Conservation (phyloP, 2,329 filamentous ascomycete species). For the Stachybotrys echinatus region DNA sequence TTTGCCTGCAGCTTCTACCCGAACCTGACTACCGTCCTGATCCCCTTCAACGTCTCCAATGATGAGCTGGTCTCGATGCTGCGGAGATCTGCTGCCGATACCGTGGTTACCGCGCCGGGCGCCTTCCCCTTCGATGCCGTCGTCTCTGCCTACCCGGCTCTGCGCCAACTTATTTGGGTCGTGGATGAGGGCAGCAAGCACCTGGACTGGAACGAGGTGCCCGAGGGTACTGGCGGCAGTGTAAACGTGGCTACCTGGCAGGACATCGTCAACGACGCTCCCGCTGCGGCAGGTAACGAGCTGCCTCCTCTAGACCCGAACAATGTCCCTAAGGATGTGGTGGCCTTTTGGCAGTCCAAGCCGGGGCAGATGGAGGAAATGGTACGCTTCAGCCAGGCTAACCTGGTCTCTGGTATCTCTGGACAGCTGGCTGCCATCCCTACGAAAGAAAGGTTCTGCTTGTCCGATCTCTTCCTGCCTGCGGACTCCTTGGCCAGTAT, state of each 20-base stretch:
- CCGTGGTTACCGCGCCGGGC: conserved; percentile 78
- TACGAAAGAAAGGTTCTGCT: conserved; percentile 64
- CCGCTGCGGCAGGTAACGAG: conserved; percentile 50
- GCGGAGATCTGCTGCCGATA: conserved; percentile 68
- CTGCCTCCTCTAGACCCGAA: conserved; percentile 60
- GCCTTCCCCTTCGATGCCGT: conserved; percentile 76
- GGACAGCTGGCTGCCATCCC: conserved; percentile 74
- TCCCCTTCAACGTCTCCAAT: conserved; percentile 75
- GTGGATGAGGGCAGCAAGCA: conserved; percentile 86
- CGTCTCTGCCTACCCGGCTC: conserved; percentile 59
- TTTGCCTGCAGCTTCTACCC: conserved; percentile 86
- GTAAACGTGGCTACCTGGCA: conserved; percentile 91
- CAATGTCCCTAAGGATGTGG: conserved; percentile 46
- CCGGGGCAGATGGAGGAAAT: conserved; percentile 56
- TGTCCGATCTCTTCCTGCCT: conserved; percentile 77
- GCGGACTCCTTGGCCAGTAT: conserved; percentile 75
- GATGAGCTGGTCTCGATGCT: conserved; percentile 68
- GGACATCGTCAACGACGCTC: conserved; percentile 71
- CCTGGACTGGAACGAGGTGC: conserved; percentile 91
- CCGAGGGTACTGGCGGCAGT: conserved; percentile 66
- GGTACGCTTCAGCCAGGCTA: conserved; percentile 74
- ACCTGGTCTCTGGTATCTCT: conserved; percentile 82
- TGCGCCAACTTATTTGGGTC: conserved; percentile 85
- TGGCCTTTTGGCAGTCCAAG: conserved; percentile 62
- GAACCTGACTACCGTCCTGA: conserved; percentile 73